A percentile compares a stretch with the other conserved stretches of the same genome.
These are phyloP conservation scores for Fusarium vanettenii DNA, from an alignment of 2,329 filamentous ascomycete genomes.

Conservation along the genomic window DNA sequence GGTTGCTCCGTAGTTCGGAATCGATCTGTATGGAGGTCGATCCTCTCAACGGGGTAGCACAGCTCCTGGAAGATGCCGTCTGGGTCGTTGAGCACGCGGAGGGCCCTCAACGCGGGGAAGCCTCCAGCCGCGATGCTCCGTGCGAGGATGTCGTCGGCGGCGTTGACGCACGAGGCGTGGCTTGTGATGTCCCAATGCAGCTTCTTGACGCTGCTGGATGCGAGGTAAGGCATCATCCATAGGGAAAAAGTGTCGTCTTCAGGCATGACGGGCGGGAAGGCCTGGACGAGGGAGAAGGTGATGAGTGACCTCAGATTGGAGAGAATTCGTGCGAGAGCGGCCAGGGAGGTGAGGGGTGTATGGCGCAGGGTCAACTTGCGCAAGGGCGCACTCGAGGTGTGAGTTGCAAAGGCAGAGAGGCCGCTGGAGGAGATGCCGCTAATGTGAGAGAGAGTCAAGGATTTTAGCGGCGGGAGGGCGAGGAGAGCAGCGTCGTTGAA, in stretches of 20 bases:
- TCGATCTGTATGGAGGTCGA: constrained; percentile 63
- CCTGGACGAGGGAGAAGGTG: constrained; percentile 66
- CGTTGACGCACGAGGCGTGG: constrained; percentile 55
- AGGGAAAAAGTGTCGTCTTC: constrained; percentile 64
- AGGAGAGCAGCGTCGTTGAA: constrained; percentile 69
- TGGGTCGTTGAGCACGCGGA: constrained; percentile 76
- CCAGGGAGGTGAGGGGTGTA: constrained; percentile 66
- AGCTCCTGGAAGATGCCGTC: constrained; percentile 76
- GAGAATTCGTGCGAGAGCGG: constrained; percentile 68
- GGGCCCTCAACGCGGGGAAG: constrained; percentile 69
- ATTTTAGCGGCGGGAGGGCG: constrained; percentile 64
- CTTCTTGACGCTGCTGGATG: constrained; percentile 62
- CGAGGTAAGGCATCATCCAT: constrained; percentile 73
- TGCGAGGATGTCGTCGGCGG: constrained; percentile 72
- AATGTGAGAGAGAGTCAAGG: constrained; percentile 66
- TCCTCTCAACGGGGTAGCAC: constrained; percentile 70
- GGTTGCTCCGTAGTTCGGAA: constrained; percentile 48
- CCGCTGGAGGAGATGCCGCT: constrained; percentile 67
- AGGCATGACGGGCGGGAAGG: constrained; percentile 65
- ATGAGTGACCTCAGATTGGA: constrained; percentile 63
- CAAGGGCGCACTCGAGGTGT: constrained; percentile 58
- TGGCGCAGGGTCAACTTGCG: constrained; percentile 66
- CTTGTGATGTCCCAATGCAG: constrained; percentile 75
- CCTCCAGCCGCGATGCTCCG: constrained; percentile 69
- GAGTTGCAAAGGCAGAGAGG: constrained; percentile 67